Evolutionary conservation across 2,329 filamentous ascomycete genomes (phyloP).

Genomic region (Metarhizium brunneum): DNA sequence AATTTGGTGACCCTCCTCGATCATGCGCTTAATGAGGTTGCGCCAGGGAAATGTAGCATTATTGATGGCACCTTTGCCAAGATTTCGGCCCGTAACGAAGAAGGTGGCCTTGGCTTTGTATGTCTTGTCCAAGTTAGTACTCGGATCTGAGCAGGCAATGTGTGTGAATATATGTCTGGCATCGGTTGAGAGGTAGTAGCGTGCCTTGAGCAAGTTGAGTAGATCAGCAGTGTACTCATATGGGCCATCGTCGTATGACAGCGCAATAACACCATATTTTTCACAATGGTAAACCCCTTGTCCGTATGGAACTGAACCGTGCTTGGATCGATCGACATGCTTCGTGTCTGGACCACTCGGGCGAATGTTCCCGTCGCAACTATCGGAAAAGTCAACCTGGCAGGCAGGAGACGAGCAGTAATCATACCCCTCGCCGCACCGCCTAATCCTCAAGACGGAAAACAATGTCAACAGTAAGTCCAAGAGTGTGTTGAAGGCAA

Average conservation of each 20-base stretch:
- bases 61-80: slow-evolving; percentile 34
- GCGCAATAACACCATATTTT: slow-evolving; percentile 26
- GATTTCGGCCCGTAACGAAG: slow-evolving; percentile 26
- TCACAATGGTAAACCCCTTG: slow-evolving; percentile 35
- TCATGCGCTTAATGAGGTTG: slow-evolving; percentile 33
- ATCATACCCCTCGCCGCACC: slow-evolving; percentile 43
- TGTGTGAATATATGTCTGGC: background rate
- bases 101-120: slow-evolving; percentile 30
- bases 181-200: background rate
- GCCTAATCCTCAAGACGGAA: slow-evolving; percentile 24
- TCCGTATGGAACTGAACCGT: slow-evolving; percentile 47
- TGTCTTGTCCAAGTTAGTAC: slow-evolving; percentile 11
- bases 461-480: background rate
- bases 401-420: slow-evolving; percentile 56
- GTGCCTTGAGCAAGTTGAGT: slow-evolving; percentile 25
- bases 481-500: background rate
- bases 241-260: slow-evolving; percentile 39
- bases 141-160: background rate
- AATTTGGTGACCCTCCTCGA: slow-evolving; percentile 48
- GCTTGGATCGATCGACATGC: slow-evolving; percentile 38
- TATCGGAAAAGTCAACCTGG: slow-evolving; percentile 49
- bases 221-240: slow-evolving; percentile 31
- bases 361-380: slow-evolving; percentile 50
- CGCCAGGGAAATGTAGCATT: slow-evolving; percentile 25
- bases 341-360: slow-evolving; percentile 43